Base-by-base conservation (phyloP, 2,329 filamentous ascomycete genomes). In the Monilinia vaccinii-corymbosi region DNA sequence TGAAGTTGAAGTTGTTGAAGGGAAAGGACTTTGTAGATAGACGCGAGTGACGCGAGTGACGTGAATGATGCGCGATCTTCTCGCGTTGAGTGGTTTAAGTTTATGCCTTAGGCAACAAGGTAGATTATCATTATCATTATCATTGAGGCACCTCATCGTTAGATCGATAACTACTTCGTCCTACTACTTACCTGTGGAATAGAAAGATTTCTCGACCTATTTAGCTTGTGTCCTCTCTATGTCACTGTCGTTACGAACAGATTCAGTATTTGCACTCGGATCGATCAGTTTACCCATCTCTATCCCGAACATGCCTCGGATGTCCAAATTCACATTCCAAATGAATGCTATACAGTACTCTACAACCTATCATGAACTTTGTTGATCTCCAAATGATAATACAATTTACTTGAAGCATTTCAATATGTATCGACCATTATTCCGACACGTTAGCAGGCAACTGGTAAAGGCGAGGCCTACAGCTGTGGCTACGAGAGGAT, bases 361-460 rank as follows among this genome's bases (percentile, higher is more conserved):
- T n/a, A 32, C 32, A 32, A 40, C 2, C 23, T 9, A 34, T 60
- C 21, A 42, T 31, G 16, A 18, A 9, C 45, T 32, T 32, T 14
- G 13, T 18, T 23, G 2, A 40, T 60, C 34, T 49, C 18, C 44
- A 50, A 34, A 8, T 44, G 13, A 18, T 6, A 42, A 28, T n/a
- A 23, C 25, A 31, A 16, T 11, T 28, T 52, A 51, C 16, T 58
- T 13, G 34, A 40, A 21, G 50, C 14, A 38, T 36, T 34, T 28
- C 36, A 56, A 52, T 4, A 72, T 72, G 70, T 69, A 68, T 40
- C 68, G 64, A 66, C 59, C 69, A 36, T 25, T 69, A 38, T 56
- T 71, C 50, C 65, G 64, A 62, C 62, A 40, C 56, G 60, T 63
- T 59, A 61, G 62, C 11, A 64, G 62, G 49, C 66, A 67, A 65